A percentile compares a stretch with the other conserved stretches of the same genome.
Evolutionary conservation across 1,284 basidiomycete genomes (phyloP).

Genomic region (Afroboletus lepidellus): DNA sequence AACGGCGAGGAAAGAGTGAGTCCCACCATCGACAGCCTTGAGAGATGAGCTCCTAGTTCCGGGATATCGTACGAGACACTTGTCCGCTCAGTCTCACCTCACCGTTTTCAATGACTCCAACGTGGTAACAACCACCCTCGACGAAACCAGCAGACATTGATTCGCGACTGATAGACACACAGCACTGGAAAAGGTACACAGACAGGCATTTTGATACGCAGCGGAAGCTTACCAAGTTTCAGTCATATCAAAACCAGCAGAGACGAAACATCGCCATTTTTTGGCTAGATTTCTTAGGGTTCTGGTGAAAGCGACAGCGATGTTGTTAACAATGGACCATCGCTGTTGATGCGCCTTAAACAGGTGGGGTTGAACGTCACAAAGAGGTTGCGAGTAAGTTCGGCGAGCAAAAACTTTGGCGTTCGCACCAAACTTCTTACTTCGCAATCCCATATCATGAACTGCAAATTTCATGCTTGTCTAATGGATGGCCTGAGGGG

Average conservation of each 20-base stretch:
- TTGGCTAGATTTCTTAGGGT: slow-evolving; percentile 35
- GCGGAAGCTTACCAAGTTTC: slow-evolving; percentile 36
- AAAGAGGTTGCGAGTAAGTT: slow-evolving; percentile 36
- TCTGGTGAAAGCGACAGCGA: slow-evolving; percentile 37
- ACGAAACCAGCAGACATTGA: slow-evolving; percentile 41
- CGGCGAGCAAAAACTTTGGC: slow-evolving; percentile 45
- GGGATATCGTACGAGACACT: slow-evolving; percentile 44
- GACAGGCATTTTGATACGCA: background rate
- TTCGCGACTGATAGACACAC: slow-evolving; percentile 40
- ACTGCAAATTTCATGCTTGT: no score
- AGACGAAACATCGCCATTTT: slow-evolving; percentile 29
- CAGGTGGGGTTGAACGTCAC: slow-evolving; percentile 25
- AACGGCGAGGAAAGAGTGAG: slow-evolving; percentile 39
- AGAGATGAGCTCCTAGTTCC: slow-evolving; percentile 42
- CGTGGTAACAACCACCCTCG: slow-evolving; percentile 43
- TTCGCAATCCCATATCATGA: no score
- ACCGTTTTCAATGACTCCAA: slow-evolving; percentile 38
- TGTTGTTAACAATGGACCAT: slow-evolving; percentile 40
- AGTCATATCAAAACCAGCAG: slow-evolving; percentile 46
- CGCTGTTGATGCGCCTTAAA: slow-evolving; percentile 31
- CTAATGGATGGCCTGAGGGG: no score
- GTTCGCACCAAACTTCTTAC: no score
- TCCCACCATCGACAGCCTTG: slow-evolving; percentile 39
- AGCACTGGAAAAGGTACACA: slow-evolving; percentile 26
- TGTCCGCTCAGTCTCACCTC: slow-evolving; percentile 41